phyloP scores from a whole-genome alignment of 2,329 filamentous ascomycete species.

The Hypoxylon rubiginosum region DNA sequence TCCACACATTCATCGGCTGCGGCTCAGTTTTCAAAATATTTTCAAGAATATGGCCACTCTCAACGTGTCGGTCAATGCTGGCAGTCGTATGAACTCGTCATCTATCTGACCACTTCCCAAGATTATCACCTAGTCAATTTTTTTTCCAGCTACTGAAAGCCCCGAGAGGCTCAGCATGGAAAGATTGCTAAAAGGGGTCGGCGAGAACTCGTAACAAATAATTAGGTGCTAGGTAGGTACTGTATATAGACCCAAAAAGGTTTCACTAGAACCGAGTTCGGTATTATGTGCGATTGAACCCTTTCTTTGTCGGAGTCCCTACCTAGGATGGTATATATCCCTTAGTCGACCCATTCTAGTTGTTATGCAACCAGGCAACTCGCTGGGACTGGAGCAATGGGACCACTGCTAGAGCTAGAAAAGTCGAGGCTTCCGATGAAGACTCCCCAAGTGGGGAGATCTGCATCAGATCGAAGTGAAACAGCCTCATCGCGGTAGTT shows the following conservation, averaged over 20 bases:
- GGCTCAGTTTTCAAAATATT: too few species aligned
- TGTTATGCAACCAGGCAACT: background rate
- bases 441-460: slow-evolving; percentile 13
- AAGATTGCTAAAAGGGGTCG: slow-evolving; percentile 1
- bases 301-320: slow-evolving; percentile 16
- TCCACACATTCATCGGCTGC: too few species aligned
- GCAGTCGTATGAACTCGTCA: slow-evolving; percentile 20
- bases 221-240: background rate
- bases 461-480: slow-evolving; percentile 35
- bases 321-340: slow-evolving; percentile 15
- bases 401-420: slow-evolving; percentile 18
- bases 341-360: slow-evolving; percentile 11
- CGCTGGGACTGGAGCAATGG: background rate
- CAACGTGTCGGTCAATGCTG: background rate
- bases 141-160: background rate
- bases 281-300: slow-evolving; percentile 15
- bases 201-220: background rate
- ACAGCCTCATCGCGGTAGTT: slow-evolving; percentile 29
- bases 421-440: slow-evolving; percentile 9
- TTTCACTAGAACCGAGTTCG: slow-evolving; percentile 17
- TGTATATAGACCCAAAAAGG: slow-evolving; percentile 6
- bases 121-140: slow-evolving; percentile 10
- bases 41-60: background rate
- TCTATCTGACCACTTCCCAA: slow-evolving; percentile 23
- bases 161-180: slow-evolving; percentile 9